Evolutionary conservation across 1,284 basidiomycete genomes (phyloP).

Genomic region (Ustanciosporium gigantosporum): DNA sequence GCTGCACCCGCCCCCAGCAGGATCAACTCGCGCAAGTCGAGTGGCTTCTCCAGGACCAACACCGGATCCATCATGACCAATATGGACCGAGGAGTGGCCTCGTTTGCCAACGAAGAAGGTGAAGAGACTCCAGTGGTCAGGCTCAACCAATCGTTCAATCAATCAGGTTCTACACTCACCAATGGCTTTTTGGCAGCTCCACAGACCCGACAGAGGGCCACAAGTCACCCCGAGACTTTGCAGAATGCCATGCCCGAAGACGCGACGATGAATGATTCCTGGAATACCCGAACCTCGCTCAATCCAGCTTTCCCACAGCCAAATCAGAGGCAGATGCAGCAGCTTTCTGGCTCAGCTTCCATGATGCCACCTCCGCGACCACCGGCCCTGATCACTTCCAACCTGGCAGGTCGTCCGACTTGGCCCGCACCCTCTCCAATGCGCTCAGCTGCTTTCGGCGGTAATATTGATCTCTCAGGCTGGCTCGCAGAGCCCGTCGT

Average conservation of each 20-base stretch:
- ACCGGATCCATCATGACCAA: slow-evolving; percentile 44
- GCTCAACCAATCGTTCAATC: slow-evolving; percentile 6
- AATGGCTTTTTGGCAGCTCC: slow-evolving; percentile 17
- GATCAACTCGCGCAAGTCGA: slow-evolving; percentile 20
- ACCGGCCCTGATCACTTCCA: slow-evolving; percentile 33
- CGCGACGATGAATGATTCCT: slow-evolving; percentile 4
- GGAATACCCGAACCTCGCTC: slow-evolving; percentile 10
- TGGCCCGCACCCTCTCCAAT: slow-evolving; percentile 33
- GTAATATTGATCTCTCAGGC: slow-evolving; percentile 45
- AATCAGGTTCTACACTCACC: slow-evolving; percentile 2
- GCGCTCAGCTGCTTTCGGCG: slow-evolving; percentile 15
- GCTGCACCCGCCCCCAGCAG: slow-evolving; percentile 24
- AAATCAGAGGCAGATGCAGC: slow-evolving; percentile 1
- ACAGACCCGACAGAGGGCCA: slow-evolving; percentile 16
- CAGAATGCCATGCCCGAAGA: slow-evolving; percentile 7
- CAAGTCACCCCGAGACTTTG: slow-evolving; percentile 21
- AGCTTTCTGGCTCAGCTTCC: slow-evolving; percentile 3
- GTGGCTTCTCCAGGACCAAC: slow-evolving; percentile 37
- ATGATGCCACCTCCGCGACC: slow-evolving; percentile 32
- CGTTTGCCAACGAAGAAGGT: slow-evolving; percentile 38
- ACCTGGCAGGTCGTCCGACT: slow-evolving; percentile 17
- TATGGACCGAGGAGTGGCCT: slow-evolving; percentile 19
- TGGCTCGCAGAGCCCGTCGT: slow-evolving; percentile 59
- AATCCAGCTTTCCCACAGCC: slow-evolving; percentile 1
- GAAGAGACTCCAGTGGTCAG: slow-evolving; percentile 49